These are phyloP conservation scores for Scheffersomyces lignosus DNA, from an alignment of 805 yeast genomes.

Conservation along the genomic window DNA sequence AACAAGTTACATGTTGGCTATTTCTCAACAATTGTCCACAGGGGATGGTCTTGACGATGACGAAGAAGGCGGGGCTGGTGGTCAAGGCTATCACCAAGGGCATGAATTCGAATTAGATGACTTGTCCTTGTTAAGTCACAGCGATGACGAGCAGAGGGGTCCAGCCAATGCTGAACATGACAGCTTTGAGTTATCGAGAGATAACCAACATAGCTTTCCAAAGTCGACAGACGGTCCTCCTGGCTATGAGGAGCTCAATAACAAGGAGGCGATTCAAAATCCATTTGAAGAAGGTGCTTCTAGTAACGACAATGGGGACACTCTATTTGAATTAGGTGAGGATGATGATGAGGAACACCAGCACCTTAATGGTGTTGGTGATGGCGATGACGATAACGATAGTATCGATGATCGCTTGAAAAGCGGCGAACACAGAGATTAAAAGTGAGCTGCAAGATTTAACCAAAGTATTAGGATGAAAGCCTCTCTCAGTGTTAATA, in stretches of 20 bases:
- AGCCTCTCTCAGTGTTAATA: too few relatives aligned
- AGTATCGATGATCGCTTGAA: not conserved
- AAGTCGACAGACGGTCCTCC: conserved; percentile 28
- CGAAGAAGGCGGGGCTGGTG: conserved; percentile 50
- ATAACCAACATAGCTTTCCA: conserved; percentile 12
- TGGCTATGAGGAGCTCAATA: conserved; percentile 23
- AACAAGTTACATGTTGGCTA: conserved; percentile 91
- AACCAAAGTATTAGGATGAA: too few relatives aligned
- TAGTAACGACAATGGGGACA: conserved; percentile 21
- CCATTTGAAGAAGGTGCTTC: conserved; percentile 5
- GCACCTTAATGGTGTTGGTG: not conserved
- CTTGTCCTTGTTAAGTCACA: conserved; percentile 51
- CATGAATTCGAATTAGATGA: conserved; percentile 63
- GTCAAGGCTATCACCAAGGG: conserved; percentile 34
- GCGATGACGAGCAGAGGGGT: conserved; percentile 35
- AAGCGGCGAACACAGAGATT: not conserved
- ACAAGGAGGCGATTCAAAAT: conserved; percentile 7
- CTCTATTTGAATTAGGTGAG: conserved; percentile 44
- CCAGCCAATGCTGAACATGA: conserved; percentile 23
- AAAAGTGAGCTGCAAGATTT: too few relatives aligned
- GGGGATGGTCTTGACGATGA: conserved; percentile 53
- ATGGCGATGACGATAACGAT: not conserved
- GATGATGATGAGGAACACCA: conserved; percentile 24
- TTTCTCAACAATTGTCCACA: conserved; percentile 81
- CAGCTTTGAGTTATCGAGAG: conserved; percentile 38